phyloP scores from a whole-genome alignment of 2,329 filamentous ascomycete genomes.

The Apiospora phragmitis region DNA sequence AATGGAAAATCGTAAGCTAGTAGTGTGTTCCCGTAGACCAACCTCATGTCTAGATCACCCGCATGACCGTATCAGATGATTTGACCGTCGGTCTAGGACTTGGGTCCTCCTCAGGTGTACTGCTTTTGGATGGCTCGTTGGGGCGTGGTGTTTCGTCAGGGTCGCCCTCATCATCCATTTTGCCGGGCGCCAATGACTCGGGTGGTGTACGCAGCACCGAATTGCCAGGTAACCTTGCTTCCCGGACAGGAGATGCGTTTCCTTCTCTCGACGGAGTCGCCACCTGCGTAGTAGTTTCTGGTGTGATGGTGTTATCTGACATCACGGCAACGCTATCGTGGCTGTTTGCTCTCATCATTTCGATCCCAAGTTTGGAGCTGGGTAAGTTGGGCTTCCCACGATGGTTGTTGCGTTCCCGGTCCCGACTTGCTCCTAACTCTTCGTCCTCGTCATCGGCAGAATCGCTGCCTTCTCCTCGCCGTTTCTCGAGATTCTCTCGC shows the following conservation, averaged over 20 bases:
- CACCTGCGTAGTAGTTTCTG: slow-evolving; percentile 54
- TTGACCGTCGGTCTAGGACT: slow-evolving; percentile 39
- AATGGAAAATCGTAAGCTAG: slow-evolving; percentile 2
- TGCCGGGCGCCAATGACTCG: slow-evolving; percentile 24
- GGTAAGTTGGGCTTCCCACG: slow-evolving; percentile 61
- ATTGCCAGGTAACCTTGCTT: slow-evolving; percentile 20
- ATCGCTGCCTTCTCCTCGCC: slow-evolving; percentile 72
- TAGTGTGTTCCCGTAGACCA: not conserved
- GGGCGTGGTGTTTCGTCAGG: slow-evolving; percentile 48
- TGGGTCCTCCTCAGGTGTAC: slow-evolving; percentile 36
- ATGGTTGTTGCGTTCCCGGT: slow-evolving; percentile 22
- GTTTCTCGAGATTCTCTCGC: slow-evolving; percentile 73
- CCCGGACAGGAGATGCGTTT: slow-evolving; percentile 27
- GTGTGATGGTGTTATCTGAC: slow-evolving; percentile 45
- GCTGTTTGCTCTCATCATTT: slow-evolving; percentile 98
- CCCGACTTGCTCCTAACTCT: slow-evolving; percentile 65
- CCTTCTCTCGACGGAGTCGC: slow-evolving; percentile 49
- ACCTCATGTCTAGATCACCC: not conserved
- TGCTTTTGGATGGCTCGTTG: slow-evolving; percentile 19
- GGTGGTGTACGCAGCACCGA: slow-evolving; percentile 28
- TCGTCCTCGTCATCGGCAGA: slow-evolving; percentile 96
- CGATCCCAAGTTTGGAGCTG: slow-evolving; percentile 87
- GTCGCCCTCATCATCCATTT: slow-evolving; percentile 20
- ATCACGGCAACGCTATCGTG: slow-evolving; percentile 72
- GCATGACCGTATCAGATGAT: slow-evolving; percentile 11